These are phyloP conservation scores for Coleophoma cylindrospora DNA, from an alignment of 2,329 filamentous ascomycete genomes.

Conservation along the genomic window DNA sequence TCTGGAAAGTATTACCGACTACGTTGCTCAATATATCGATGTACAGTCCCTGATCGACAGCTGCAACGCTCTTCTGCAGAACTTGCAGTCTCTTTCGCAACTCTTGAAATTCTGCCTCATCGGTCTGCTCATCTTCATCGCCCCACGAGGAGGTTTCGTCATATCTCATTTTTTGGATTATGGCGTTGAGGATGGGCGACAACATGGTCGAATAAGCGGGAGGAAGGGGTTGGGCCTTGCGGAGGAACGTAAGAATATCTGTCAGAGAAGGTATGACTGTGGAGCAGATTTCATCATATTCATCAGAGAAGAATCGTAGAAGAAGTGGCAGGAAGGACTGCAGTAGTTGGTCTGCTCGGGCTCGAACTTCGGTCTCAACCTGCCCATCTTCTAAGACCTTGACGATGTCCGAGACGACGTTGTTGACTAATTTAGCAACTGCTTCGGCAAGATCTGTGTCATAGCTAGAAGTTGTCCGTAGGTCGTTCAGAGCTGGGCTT, in stretches of 20 bases:
- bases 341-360: constrained; percentile 75
- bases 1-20: constrained; percentile 81
- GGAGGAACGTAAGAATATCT: constrained; percentile 85
- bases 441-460: constrained; percentile 94
- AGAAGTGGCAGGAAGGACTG: constrained; percentile 82
- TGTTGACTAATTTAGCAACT: constrained; percentile 93
- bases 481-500: constrained; percentile 75
- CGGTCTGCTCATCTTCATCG: constrained; percentile 88
- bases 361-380: constrained; percentile 58
- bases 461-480: constrained; percentile 77
- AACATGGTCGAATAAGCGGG: constrained; percentile 76
- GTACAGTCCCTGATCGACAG: constrained; percentile 82
- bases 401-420: constrained; percentile 79
- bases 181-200: constrained; percentile 81
- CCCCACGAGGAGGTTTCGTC: constrained; percentile 94
- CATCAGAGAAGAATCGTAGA: constrained; percentile 91
- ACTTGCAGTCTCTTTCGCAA: constrained; percentile 84
- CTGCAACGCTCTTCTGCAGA: constrained; percentile 87
- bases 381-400: constrained; percentile 70
- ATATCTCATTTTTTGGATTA: constrained; percentile 94
- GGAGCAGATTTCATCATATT: constrained; percentile 97
- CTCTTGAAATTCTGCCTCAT: constrained; percentile 96
- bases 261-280: constrained; percentile 91
- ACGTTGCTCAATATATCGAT: constrained; percentile 83
- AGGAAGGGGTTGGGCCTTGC: constrained; percentile 72